A percentile compares a stretch with the other conserved stretches of the same genome.
These are phyloP conservation scores for Quercus aquifolioides DNA, from an alignment of 306 rosid species.

Conservation along the genomic window DNA sequence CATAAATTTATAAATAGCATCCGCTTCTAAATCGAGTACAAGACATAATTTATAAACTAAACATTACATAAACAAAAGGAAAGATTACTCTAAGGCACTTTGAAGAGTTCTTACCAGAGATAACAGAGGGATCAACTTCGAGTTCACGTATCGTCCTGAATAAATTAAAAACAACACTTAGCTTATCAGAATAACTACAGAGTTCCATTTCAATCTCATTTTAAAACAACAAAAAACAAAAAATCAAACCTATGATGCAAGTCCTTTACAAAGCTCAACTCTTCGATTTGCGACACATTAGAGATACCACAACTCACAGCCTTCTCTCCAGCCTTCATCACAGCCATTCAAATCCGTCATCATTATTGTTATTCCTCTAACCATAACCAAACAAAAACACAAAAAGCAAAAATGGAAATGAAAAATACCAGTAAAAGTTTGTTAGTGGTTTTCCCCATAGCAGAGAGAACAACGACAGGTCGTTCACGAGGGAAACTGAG, in stretches of 20 bases:
- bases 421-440: slow-evolving; percentile 65
- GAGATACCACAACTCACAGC: slow-evolving; percentile 84
- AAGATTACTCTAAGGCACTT: not conserved
- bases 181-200: not conserved
- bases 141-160: slow-evolving; percentile 24
- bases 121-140: slow-evolving; percentile 21
- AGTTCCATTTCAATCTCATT: not conserved
- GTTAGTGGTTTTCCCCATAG: slow-evolving; percentile 95
- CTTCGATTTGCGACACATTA: slow-evolving; percentile 60
- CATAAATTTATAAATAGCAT: no score
- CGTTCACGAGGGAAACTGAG: slow-evolving; percentile 76
- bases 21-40: no score
- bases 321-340: slow-evolving; percentile 81
- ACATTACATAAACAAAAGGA: not conserved
- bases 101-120: slow-evolving; percentile 14
- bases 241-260: slow-evolving; percentile 55
- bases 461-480: slow-evolving; percentile 87
- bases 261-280: slow-evolving; percentile 59
- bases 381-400: not conserved
- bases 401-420: not conserved
- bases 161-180: not conserved
- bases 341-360: slow-evolving; percentile 18
- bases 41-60: no score
- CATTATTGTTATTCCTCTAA: not conserved
- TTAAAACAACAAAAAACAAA: not conserved